Evolutionary conservation across 1,139 yeast species (phyloP), one percentile per base, ranked within the genome.

Genomic region (Yamadazyma buinensis): DNA sequence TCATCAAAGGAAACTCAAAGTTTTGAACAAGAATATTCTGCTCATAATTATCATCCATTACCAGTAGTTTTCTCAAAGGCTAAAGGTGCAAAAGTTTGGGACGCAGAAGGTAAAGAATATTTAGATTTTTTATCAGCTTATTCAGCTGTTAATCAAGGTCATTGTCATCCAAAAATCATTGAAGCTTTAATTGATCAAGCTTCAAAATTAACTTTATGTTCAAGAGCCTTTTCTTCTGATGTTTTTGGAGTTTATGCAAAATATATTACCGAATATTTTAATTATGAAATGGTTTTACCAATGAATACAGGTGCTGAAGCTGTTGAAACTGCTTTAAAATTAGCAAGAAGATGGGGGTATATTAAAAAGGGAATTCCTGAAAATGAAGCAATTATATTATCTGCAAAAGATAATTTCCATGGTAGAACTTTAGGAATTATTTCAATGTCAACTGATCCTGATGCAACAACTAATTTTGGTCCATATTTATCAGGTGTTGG

Each of bases 261-360:
- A 61, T 92, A 77, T 55, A 72, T 88, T 42, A 87, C 97, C 37
- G 95, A 88, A 58, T 90, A 67, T 58, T 90, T 92, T 67, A 76
- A 81, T 55, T 90, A 86, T 61, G 98, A 90, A 54, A 82, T 80
- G 84, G 92, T 90, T 7, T 71, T 90, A 59, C 98, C 98, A 47
- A 90, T 90, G 97, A 90, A 90, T 69, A 90, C 97, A 8, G 98
- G 98, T 56, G 97, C 97, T 20, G 97, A 90, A 64, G 98, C 98
- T 10, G 98, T 90, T 32, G 98, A 90, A 66, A 87, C 97, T 29
- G 96, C 85, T 25, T 72, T 92, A 59, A 90, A 90, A 64, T 70
- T 90, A 47, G 97, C 97, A 35, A 80, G 98, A 74, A 80, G 92
- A 68, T 90, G 97, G 97, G 97, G 97, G 38, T 90, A 90, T 68